Evolutionary conservation across 2,329 filamentous ascomycete genomes (phyloP).

Genomic region (Cercospora zeae-maydis): DNA sequence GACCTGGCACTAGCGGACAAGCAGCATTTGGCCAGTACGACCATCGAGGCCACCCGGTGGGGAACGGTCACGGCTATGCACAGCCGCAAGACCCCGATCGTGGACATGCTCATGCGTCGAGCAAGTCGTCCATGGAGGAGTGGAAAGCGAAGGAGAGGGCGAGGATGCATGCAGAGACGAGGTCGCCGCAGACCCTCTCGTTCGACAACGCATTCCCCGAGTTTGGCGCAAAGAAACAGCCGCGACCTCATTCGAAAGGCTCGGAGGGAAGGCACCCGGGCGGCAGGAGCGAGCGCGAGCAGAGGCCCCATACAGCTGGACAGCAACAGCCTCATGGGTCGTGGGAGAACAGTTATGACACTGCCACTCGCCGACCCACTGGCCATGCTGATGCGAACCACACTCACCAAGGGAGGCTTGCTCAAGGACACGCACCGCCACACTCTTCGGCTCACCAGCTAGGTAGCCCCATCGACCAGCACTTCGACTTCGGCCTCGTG

Average conservation of each 20-base stretch:
- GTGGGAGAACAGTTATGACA: slow-evolving; percentile 17
- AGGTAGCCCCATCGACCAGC: slow-evolving; percentile 10
- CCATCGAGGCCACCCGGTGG: background rate
- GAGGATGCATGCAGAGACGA: slow-evolving; percentile 30
- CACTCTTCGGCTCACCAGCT: slow-evolving; percentile 15
- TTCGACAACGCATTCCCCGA: slow-evolving; percentile 50
- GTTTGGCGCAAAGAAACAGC: slow-evolving; percentile 38
- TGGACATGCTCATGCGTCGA: background rate
- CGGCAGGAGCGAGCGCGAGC: slow-evolving; percentile 25
- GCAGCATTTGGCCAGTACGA: slow-evolving; percentile 4
- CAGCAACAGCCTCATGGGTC: slow-evolving; percentile 11
- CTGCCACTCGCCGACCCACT: background rate
- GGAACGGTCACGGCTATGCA: background rate
- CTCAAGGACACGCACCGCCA: slow-evolving; percentile 11
- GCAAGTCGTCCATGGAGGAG: slow-evolving; percentile 34
- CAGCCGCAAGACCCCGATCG: background rate
- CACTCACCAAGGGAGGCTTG: slow-evolving; percentile 11
- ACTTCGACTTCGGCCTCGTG: slow-evolving; percentile 10
- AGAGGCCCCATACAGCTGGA: slow-evolving; percentile 12
- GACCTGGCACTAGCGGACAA: slow-evolving; percentile 8
- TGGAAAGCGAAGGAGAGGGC: slow-evolving; percentile 36
- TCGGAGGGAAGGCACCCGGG: slow-evolving; percentile 20
- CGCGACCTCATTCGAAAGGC: slow-evolving; percentile 21
- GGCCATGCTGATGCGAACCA: background rate
- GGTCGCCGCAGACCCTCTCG: slow-evolving; percentile 30